A percentile compares a stretch with the other conserved stretches of the same genome.
phyloP scores from a whole-genome alignment of 306 rosid genomes.

The Cucurbita ficifolia region DNA sequence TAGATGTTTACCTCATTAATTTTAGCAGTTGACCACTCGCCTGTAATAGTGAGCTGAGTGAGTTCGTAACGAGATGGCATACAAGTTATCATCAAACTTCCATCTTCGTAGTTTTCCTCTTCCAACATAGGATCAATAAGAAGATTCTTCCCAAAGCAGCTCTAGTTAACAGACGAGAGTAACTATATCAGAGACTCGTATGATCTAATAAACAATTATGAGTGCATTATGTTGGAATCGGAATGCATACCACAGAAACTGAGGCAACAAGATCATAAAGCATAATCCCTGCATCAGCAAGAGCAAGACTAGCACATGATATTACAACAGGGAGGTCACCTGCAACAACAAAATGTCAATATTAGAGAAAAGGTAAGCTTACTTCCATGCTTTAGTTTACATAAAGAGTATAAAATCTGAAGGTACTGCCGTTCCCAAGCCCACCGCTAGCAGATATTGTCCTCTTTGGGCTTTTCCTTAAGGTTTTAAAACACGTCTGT shows the following conservation, averaged over 20 bases:
- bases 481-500: too few relatives aligned
- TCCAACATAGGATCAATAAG: constrained; percentile 71
- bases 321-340: constrained; percentile 90
- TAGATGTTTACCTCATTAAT: constrained; percentile 25
- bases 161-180: constrained; percentile 28
- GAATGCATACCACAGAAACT: constrained; percentile 81
- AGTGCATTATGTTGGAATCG: background rate
- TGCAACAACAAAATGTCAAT: constrained; percentile 13
- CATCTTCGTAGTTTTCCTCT: constrained; percentile 93
- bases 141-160: constrained; percentile 66
- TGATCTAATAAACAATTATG: background rate
- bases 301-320: constrained; percentile 95
- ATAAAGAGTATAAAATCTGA: background rate
- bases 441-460: too few relatives aligned
- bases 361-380: background rate
- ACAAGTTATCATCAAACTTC: constrained; percentile 70
- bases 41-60: constrained; percentile 78
- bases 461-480: too few relatives aligned
- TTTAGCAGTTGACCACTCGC: constrained; percentile 82
- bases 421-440: background rate
- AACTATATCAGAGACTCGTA: background rate
- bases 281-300: constrained; percentile 96
- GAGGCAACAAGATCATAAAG: constrained; percentile 88
- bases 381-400: background rate
- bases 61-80: constrained; percentile 91